Percentiles rank a stretch among this genome's conserved stretches.
These are phyloP conservation scores for Nakaseomyces uthaithaninus DNA, from an alignment of 1,139 yeast species.

Conservation along the genomic window DNA sequence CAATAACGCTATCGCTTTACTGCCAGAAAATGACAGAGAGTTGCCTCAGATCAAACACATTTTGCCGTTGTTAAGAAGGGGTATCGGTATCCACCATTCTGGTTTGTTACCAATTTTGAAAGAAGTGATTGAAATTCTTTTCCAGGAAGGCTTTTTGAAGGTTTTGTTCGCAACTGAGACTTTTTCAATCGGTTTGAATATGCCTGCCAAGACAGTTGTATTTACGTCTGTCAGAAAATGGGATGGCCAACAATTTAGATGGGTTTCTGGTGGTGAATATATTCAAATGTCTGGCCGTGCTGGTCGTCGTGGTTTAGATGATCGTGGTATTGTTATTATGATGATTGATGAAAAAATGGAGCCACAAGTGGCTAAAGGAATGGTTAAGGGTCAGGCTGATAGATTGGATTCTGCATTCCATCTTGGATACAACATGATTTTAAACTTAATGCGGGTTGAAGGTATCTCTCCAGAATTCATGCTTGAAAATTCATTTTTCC, in stretches of 20 bases:
- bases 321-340: slow-evolving; percentile 96
- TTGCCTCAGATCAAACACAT: slow-evolving; percentile 91
- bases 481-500: slow-evolving; percentile 90
- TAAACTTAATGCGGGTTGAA: slow-evolving; percentile 91
- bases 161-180: slow-evolving; percentile 97
- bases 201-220: slow-evolving; percentile 98
- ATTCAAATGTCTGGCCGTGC: slow-evolving; percentile 99
- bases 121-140: slow-evolving; percentile 91
- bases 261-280: slow-evolving; percentile 99
- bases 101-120: slow-evolving; percentile 91
- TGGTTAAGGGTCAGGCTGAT: slow-evolving; percentile 98
- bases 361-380: slow-evolving; percentile 97
- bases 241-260: slow-evolving; percentile 95
- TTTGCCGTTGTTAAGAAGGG: slow-evolving; percentile 78
- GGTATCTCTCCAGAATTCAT: slow-evolving; percentile 97
- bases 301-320: slow-evolving; percentile 98
- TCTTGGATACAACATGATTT: slow-evolving; percentile 92
- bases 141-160: slow-evolving; percentile 92
- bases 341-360: slow-evolving; percentile 99
- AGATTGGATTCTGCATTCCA: slow-evolving; percentile 94
- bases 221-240: slow-evolving; percentile 96
- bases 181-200: slow-evolving; percentile 92
- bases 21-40: slow-evolving; percentile 86
- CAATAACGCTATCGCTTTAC: slow-evolving; percentile 74
- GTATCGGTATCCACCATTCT: slow-evolving; percentile 97